Percentiles rank a stretch among this genome's conserved stretches.
phyloP scores from a whole-genome alignment of 257 asterid genomes.

The Plectranthus barbatus region DNA sequence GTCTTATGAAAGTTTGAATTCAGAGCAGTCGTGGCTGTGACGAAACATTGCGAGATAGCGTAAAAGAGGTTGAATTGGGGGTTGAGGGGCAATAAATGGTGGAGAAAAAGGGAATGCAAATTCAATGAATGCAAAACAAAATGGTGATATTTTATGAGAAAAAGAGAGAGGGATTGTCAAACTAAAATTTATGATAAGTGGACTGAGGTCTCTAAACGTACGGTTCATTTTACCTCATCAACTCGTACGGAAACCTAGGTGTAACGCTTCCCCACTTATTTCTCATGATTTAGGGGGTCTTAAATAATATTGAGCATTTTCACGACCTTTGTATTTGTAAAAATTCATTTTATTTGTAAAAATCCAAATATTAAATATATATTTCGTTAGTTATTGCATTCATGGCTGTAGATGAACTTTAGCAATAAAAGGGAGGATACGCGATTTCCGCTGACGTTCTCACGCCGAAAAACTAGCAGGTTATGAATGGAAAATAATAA shows the following conservation, averaged over 20 bases:
- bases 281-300: too few species aligned
- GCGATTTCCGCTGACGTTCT: too few species aligned
- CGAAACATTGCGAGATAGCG: not conserved
- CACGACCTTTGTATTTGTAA: too few species aligned
- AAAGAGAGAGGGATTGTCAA: conserved; percentile 12
- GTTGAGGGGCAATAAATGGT: conserved; percentile 18
- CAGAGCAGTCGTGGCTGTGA: not conserved
- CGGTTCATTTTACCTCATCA: conserved; percentile 14
- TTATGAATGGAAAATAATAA: too few species aligned
- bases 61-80: not conserved
- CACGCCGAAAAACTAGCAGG: too few species aligned
- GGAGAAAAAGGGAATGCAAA: not conserved
- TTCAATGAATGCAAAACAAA: not conserved
- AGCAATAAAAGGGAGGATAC: too few species aligned
- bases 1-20: not conserved
- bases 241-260: conserved; percentile 18
- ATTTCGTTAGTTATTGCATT: too few species aligned
- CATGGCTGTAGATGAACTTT: too few species aligned
- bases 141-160: not conserved
- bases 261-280: too few species aligned
- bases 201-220: conserved; percentile 32
- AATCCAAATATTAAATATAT: too few species aligned
- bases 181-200: conserved; percentile 34
- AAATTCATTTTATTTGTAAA: too few species aligned
- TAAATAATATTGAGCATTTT: too few species aligned